phyloP scores from a whole-genome alignment of 2,329 filamentous ascomycete genomes.

The Stenocarpella maydis region DNA sequence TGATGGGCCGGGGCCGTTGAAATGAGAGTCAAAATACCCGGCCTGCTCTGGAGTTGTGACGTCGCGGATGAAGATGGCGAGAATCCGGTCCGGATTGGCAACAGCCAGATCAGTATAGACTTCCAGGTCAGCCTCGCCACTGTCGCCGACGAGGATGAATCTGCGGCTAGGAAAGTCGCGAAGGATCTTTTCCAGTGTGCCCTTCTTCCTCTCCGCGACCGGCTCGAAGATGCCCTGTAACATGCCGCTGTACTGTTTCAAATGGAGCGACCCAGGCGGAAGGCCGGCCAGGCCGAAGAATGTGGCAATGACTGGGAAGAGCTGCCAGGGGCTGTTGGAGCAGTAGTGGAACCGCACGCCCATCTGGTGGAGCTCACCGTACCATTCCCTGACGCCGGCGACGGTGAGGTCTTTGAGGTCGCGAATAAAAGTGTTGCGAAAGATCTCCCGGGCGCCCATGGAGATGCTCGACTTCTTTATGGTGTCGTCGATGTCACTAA shows the following conservation, averaged over 20 bases:
- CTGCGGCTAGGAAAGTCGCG: slow-evolving; percentile 87
- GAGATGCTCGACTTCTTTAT: slow-evolving; percentile 95
- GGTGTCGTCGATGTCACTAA: slow-evolving; percentile 98
- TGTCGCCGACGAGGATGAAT: slow-evolving; percentile 94
- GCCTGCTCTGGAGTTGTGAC: slow-evolving; percentile 81
- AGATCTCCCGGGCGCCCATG: slow-evolving; percentile 89
- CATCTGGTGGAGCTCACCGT: slow-evolving; percentile 76
- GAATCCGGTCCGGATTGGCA: slow-evolving; percentile 81
- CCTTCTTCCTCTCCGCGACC: slow-evolving; percentile 92
- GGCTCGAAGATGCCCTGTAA: slow-evolving; percentile 98
- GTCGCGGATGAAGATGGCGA: slow-evolving; percentile 93
- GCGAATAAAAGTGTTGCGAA: slow-evolving; percentile 93
- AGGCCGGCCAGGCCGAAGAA: slow-evolving; percentile 85
- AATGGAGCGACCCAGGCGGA: slow-evolving; percentile 87
- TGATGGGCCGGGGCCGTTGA: slow-evolving; percentile 43
- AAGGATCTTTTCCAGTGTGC: slow-evolving; percentile 84
- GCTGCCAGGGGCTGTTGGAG: slow-evolving; percentile 99
- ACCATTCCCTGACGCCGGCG: slow-evolving; percentile 91
- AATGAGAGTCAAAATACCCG: slow-evolving; percentile 78
- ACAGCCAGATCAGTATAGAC: slow-evolving; percentile 95
- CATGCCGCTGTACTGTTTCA: slow-evolving; percentile 98
- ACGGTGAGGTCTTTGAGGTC: slow-evolving; percentile 84
- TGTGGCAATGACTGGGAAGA: slow-evolving; percentile 87
- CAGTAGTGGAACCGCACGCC: slow-evolving; percentile 95
- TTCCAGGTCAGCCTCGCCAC: slow-evolving; percentile 94